A percentile compares a stretch with the other conserved stretches of the same genome.
phyloP scores from a whole-genome alignment of 83 land plant species.

The Thuja plicata region DNA sequence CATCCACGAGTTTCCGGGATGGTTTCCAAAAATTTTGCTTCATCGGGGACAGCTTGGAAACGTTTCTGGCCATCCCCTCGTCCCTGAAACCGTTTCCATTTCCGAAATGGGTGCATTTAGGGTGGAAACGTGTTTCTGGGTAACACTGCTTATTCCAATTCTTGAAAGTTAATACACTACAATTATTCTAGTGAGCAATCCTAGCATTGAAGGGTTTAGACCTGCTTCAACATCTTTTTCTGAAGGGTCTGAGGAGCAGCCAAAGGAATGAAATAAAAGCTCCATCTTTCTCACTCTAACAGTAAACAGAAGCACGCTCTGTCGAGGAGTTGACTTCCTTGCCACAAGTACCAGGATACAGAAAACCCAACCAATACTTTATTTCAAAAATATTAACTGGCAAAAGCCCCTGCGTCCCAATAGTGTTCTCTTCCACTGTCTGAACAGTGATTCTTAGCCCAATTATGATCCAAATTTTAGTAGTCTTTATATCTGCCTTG shows the following conservation, averaged over 20 bases:
- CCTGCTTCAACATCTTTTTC: neutral
- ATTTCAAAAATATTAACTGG: neutral
- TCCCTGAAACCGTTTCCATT: no score
- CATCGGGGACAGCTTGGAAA: no score
- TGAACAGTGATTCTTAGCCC: neutral
- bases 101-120: no score
- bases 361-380: neutral
- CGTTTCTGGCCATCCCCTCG: no score
- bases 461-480: neutral
- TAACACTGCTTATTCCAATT: no score
- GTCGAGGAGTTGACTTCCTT: neutral
- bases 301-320: neutral
- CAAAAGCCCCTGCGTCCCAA: neutral
- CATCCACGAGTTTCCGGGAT: no score
- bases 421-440: neutral
- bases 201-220: neutral
- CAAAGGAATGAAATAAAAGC: neutral
- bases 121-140: no score
- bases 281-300: neutral
- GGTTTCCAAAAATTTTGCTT: no score
- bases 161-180: no score
- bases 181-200: neutral
- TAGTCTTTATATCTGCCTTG: neutral
- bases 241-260: neutral
- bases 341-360: neutral